Evolutionary conservation across 345 rosid species (phyloP).

Genomic region (Anacardium occidentale): DNA sequence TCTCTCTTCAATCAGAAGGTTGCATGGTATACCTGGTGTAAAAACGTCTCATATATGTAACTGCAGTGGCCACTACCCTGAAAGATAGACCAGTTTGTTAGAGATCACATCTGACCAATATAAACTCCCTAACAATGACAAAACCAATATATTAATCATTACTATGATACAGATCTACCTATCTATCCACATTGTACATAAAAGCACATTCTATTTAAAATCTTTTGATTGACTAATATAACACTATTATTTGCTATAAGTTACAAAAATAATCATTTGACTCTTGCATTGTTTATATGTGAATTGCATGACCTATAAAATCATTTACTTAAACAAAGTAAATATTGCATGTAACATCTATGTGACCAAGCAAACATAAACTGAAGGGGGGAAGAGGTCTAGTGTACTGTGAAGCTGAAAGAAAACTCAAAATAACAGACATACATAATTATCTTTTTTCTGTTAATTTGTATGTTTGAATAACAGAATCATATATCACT

Average conservation of each 20-base stretch:
- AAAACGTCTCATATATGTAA: slow-evolving; percentile 96
- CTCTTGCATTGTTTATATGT: not conserved
- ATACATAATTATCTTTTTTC: not conserved
- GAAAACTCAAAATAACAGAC: not conserved
- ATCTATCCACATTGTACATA: not conserved
- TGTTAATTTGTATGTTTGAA: not conserved
- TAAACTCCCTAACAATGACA: not conserved
- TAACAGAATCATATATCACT: not conserved
- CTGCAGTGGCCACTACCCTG: slow-evolving; percentile 95
- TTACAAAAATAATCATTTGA: not conserved
- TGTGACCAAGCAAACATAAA: not conserved
- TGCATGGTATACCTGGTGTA: slow-evolving; percentile 60
- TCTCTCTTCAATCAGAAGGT: not conserved
- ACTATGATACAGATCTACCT: not conserved
- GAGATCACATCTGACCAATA: not conserved
- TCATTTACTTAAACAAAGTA: no score
- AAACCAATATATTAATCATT: not conserved
- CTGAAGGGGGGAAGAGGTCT: not conserved
- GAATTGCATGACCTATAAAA: not conserved
- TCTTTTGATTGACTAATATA: not conserved
- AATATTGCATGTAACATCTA: not conserved
- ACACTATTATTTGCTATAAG: not conserved
- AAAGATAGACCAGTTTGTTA: slow-evolving; percentile 25
- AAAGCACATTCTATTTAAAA: not conserved
- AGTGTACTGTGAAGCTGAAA: not conserved